Evolutionary conservation across 2,329 filamentous ascomycete genomes (phyloP).

Genomic region (Cytospora mali): DNA sequence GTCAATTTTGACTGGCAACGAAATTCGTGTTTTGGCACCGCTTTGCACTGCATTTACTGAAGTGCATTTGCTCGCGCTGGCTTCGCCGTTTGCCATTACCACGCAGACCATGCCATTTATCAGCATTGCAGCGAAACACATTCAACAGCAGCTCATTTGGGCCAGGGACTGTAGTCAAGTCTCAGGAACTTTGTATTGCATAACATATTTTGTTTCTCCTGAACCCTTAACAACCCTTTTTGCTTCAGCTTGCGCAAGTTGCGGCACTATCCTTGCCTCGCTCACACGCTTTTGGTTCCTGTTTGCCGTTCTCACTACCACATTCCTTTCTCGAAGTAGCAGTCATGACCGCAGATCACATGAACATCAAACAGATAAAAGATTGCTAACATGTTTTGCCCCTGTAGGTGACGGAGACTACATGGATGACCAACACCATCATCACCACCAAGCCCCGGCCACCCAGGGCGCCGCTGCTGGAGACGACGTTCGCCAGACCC

Average conservation of each 20-base stretch:
- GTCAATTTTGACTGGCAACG: conserved; percentile 25
- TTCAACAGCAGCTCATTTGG: conserved; percentile 24
- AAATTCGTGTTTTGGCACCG: conserved; percentile 41
- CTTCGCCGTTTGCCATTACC: conserved; percentile 32
- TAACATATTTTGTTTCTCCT: conserved; percentile 28
- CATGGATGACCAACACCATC: conserved; percentile 57
- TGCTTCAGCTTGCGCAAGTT: conserved; percentile 28
- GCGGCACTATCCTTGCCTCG: conserved; percentile 29
- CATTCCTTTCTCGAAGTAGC: conserved; percentile 27
- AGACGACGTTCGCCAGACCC: conserved; percentile 71
- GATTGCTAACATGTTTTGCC: conserved; percentile 32
- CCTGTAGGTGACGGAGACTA: conserved; percentile 63
- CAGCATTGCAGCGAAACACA: conserved; percentile 31
- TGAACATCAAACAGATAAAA: conserved; percentile 25
- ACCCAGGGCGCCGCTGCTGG: conserved; percentile 36
- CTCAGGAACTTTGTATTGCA: conserved; percentile 38
- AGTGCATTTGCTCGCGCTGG: conserved; percentile 29
- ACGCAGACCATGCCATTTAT: conserved; percentile 21
- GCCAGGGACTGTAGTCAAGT: conserved; percentile 30
- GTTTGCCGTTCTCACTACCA: conserved; percentile 32
- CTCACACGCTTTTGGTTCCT: conserved; percentile 39
- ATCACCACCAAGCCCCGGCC: conserved; percentile 59
- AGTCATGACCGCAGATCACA: conserved; percentile 27
- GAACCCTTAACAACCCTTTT: conserved; percentile 27
- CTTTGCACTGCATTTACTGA: conserved; percentile 38